Percentiles rank a stretch among this genome's conserved stretches.
These are phyloP conservation scores for Crithidia bombi DNA, from an alignment of 208 protist species.

Conservation along the genomic window DNA sequence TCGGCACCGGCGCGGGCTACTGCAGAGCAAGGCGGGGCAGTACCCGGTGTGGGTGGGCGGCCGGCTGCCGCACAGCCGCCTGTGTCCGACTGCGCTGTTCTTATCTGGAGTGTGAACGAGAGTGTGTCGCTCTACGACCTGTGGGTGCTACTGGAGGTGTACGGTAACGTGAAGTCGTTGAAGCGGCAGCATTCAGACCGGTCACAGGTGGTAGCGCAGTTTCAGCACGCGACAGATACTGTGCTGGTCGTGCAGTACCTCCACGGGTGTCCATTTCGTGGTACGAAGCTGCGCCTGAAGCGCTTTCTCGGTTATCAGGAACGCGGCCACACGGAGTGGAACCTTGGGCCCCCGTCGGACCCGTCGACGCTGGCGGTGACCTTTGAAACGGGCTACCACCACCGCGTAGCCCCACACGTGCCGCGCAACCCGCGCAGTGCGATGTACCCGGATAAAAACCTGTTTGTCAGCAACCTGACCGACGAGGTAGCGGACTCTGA, in stretches of 20 bases:
- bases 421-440: slow-evolving; percentile 75
- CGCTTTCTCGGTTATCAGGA: slow-evolving; percentile 81
- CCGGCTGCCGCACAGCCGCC: slow-evolving; percentile 2
- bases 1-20: neutral
- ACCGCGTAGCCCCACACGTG: slow-evolving; percentile 71
- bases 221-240: slow-evolving; percentile 75
- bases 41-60: neutral
- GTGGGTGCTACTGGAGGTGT: slow-evolving; percentile 90
- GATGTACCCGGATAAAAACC: slow-evolving; percentile 68
- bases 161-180: slow-evolving; percentile 87
- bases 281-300: slow-evolving; percentile 59
- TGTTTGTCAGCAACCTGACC: slow-evolving; percentile 83
- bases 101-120: slow-evolving; percentile 71
- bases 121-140: slow-evolving; percentile 75
- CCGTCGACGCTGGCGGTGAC: slow-evolving; percentile 59
- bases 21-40: slow-evolving; percentile 4
- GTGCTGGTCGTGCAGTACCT: slow-evolving; percentile 73
- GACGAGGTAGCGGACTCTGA: slow-evolving; percentile 71
- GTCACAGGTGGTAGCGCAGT: slow-evolving; percentile 78
- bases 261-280: slow-evolving; percentile 76
- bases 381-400: slow-evolving; percentile 79
- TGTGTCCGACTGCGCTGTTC: slow-evolving; percentile 53
- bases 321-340: slow-evolving; percentile 70
- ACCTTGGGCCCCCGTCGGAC: slow-evolving; percentile 75
- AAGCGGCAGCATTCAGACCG: slow-evolving; percentile 79